Conservation (phyloP, 441 rosid genomes). For the Erodium trifolium region DNA sequence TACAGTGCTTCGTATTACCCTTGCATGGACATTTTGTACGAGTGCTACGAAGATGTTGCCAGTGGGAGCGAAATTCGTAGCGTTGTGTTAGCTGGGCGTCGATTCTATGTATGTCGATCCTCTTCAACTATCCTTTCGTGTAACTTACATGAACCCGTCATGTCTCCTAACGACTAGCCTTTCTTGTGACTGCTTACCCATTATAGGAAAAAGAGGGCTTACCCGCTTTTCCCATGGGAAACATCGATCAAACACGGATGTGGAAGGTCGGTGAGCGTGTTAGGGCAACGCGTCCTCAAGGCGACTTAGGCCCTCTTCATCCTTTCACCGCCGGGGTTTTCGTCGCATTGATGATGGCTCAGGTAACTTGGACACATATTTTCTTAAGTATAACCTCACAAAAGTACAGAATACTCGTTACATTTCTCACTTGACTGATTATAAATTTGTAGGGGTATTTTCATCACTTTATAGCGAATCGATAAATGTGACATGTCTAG, state of each 20-base stretch:
- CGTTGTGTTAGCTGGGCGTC: slow-evolving; percentile 94
- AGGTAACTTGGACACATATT: slow-evolving; percentile 32
- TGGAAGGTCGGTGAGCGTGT: slow-evolving; percentile 94
- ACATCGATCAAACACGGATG: slow-evolving; percentile 90
- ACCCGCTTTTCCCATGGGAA: slow-evolving; percentile 98
- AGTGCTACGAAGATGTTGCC: slow-evolving; percentile 91
- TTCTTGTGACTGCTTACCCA: neutral
- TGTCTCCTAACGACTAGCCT: neutral
- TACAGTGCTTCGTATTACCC: slow-evolving; percentile 89
- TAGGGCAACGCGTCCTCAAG: slow-evolving; percentile 52
- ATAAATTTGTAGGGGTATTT: too few species aligned
- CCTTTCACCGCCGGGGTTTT: slow-evolving; percentile 90
- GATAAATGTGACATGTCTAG: too few species aligned
- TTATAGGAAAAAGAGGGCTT: slow-evolving; percentile 79
- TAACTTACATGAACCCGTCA: too few species aligned
- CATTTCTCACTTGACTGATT: too few species aligned
- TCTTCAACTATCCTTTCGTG: neutral
- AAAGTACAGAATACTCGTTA: too few species aligned
- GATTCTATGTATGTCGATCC: slow-evolving; percentile 51
- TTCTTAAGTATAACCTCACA: too few species aligned
- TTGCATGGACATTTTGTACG: slow-evolving; percentile 85
- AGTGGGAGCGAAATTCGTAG: slow-evolving; percentile 75
- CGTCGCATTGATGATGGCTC: slow-evolving; percentile 96
- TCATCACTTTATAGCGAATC: too few species aligned
- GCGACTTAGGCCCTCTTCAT: slow-evolving; percentile 75